phyloP scores from a whole-genome alignment of 768 basidiomycete genomes.

The Thelephora ganbajun region DNA sequence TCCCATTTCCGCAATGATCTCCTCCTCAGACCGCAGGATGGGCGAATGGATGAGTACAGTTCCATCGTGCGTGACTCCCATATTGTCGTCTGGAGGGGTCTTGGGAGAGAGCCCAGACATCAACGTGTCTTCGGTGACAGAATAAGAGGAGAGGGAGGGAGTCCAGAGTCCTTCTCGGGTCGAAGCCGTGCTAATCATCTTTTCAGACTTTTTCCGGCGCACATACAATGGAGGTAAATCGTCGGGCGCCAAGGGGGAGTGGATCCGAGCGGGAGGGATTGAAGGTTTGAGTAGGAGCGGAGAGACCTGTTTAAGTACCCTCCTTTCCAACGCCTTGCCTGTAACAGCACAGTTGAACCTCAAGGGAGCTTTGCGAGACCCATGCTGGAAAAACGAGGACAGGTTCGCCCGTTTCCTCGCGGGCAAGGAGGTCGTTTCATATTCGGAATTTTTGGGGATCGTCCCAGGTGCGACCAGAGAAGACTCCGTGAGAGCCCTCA shows the following conservation, averaged over 20 bases:
- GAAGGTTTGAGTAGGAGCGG: neutral
- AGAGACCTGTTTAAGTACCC: neutral
- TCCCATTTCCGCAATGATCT: slow-evolving; percentile 23
- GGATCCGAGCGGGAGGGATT: neutral
- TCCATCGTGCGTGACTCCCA: neutral
- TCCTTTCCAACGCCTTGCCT: neutral
- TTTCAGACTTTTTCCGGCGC: neutral
- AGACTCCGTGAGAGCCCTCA: no score
- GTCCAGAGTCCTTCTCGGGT: neutral
- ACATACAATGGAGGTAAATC: neutral
- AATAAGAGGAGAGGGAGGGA: neutral
- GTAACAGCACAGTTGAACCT: slow-evolving; percentile 3
- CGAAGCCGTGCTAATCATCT: neutral
- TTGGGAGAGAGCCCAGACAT: neutral
- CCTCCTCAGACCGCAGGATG: slow-evolving; percentile 19
- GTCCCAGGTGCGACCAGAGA: neutral
- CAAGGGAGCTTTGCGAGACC: slow-evolving; percentile 21
- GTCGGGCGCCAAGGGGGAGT: neutral
- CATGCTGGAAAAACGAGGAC: slow-evolving; percentile 21
- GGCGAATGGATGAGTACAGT: slow-evolving; percentile 2
- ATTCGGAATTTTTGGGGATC: slow-evolving; percentile 1
- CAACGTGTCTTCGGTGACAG: neutral
- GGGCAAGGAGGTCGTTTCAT: neutral
- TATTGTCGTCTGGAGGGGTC: neutral
- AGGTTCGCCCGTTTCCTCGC: slow-evolving; percentile 18